Conservation (phyloP, 2,329 filamentous ascomycete species). For the Fusarium sororula region DNA sequence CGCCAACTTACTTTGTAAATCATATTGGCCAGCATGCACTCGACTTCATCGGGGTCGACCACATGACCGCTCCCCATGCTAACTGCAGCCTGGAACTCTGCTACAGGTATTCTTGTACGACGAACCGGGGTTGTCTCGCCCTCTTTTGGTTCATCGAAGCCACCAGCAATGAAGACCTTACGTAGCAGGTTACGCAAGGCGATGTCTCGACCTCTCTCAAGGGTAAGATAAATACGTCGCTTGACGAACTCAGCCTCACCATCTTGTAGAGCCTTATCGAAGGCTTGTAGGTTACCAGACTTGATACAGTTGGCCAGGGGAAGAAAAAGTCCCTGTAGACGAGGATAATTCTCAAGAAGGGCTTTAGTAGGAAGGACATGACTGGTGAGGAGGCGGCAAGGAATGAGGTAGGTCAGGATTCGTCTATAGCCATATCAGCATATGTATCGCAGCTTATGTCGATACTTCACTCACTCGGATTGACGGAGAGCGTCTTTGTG, state of each 20-base stretch:
- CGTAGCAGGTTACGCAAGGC: conserved; percentile 89
- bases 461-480: conserved; percentile 69
- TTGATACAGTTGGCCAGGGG: conserved; percentile 84
- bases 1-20: conserved; percentile 85
- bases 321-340: conserved; percentile 79
- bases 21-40: conserved; percentile 94
- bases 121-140: conserved; percentile 69
- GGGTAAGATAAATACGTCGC: conserved; percentile 90
- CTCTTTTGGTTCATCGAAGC: conserved; percentile 81
- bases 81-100: conserved; percentile 86
- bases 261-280: conserved; percentile 81
- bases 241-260: conserved; percentile 95
- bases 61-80: conserved; percentile 74
- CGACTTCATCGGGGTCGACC: conserved; percentile 90
- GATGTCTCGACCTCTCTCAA: conserved; percentile 92
- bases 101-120: conserved; percentile 81
- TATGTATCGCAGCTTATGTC: not conserved
- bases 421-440: conserved; percentile 61
- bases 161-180: conserved; percentile 88
- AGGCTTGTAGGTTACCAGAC: conserved; percentile 81
- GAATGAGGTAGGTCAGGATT: conserved; percentile 94
- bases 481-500: conserved; percentile 78
- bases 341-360: conserved; percentile 79
- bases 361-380: conserved; percentile 80
- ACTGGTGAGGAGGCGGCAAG: conserved; percentile 87